These are phyloP conservation scores for Aphanomyces cochlioides DNA, from an alignment of 352 stramenopile genomes.

Conservation along the genomic window DNA sequence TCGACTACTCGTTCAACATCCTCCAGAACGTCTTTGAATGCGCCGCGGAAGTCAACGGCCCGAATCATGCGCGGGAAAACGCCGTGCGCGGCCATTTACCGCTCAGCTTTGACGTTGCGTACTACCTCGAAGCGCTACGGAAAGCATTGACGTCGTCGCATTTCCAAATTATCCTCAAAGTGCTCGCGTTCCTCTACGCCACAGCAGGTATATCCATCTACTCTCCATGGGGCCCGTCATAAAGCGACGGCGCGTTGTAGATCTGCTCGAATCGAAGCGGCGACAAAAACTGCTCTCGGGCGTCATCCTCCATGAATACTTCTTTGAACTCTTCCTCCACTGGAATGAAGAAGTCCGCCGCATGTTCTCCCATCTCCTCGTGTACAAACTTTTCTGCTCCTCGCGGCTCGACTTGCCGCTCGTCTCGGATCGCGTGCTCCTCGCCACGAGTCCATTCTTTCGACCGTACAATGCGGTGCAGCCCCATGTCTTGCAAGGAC, in stretches of 20 bases:
- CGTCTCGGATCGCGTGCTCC: constrained; percentile 65
- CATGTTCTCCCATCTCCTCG: constrained; percentile 81
- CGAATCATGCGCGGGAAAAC: not conserved
- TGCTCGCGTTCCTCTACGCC: constrained; percentile 82
- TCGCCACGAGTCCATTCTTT: constrained; percentile 72
- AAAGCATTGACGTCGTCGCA: constrained; percentile 66
- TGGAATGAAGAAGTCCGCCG: constrained; percentile 89
- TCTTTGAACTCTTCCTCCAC: constrained; percentile 82
- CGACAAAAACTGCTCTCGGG: constrained; percentile 67
- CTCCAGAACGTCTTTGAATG: constrained; percentile 71
- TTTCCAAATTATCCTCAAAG: constrained; percentile 81
- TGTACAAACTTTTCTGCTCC: constrained; percentile 74
- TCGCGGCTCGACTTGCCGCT: constrained; percentile 73
- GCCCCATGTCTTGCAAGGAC: not conserved
- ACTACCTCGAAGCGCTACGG: constrained; percentile 68
- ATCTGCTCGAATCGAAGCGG: constrained; percentile 57
- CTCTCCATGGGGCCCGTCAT: not conserved
- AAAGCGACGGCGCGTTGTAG: constrained; percentile 34
- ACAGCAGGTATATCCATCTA: constrained; percentile 52
- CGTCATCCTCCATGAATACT: constrained; percentile 78
- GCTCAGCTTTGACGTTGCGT: constrained; percentile 60
- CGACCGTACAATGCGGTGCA: constrained; percentile 4
- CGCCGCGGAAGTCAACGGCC: constrained; percentile 34
- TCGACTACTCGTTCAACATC: constrained; percentile 81
- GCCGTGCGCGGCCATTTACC: constrained; percentile 20